A percentile compares a stretch with the other conserved stretches of the same genome.
Conservation (phyloP, 352 stramenopile genomes). For the Pythium pectinolyticum region DNA sequence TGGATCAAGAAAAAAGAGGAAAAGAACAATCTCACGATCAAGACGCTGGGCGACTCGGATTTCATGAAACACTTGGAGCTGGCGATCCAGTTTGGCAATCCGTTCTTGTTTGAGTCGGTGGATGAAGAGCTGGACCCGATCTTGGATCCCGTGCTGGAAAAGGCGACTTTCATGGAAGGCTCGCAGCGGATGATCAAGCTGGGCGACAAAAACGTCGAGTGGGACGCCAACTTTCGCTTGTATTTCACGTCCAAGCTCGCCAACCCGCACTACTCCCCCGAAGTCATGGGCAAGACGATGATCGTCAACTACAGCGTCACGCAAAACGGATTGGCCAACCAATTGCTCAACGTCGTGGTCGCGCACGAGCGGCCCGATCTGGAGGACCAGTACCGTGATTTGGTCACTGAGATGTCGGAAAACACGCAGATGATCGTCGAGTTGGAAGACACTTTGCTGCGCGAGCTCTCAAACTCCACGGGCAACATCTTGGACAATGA, state of each 20-base stretch:
- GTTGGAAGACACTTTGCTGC: slow-evolving; percentile 91
- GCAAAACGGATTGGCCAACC: slow-evolving; percentile 89
- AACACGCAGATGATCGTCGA: slow-evolving; percentile 92
- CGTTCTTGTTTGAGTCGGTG: slow-evolving; percentile 94
- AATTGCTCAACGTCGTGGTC: slow-evolving; percentile 94
- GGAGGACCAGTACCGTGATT: slow-evolving; percentile 91
- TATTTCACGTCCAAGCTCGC: slow-evolving; percentile 95
- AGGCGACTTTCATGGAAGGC: slow-evolving; percentile 91
- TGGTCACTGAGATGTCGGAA: slow-evolving; percentile 93
- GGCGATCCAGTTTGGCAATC: slow-evolving; percentile 94
- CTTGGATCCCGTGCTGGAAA: slow-evolving; percentile 92
- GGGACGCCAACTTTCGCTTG: slow-evolving; percentile 91
- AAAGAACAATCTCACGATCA: slow-evolving; percentile 91
- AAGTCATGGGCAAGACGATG: slow-evolving; percentile 96
- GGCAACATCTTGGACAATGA: slow-evolving; percentile 96
- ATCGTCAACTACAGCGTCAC: slow-evolving; percentile 97
- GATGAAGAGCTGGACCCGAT: slow-evolving; percentile 95
- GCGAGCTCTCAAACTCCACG: slow-evolving; percentile 86
- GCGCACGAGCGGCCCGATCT: slow-evolving; percentile 91
- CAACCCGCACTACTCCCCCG: slow-evolving; percentile 93
- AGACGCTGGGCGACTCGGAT: slow-evolving; percentile 91
- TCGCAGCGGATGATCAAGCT: slow-evolving; percentile 91
- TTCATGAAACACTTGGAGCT: slow-evolving; percentile 96
- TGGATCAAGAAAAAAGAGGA: slow-evolving; percentile 97
- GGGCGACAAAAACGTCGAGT: slow-evolving; percentile 94